Evolutionary conservation across 2,329 filamentous ascomycete genomes (phyloP), one percentile per base, ranked within the genome.

Genomic region (Colletotrichum nymphaeae): DNA sequence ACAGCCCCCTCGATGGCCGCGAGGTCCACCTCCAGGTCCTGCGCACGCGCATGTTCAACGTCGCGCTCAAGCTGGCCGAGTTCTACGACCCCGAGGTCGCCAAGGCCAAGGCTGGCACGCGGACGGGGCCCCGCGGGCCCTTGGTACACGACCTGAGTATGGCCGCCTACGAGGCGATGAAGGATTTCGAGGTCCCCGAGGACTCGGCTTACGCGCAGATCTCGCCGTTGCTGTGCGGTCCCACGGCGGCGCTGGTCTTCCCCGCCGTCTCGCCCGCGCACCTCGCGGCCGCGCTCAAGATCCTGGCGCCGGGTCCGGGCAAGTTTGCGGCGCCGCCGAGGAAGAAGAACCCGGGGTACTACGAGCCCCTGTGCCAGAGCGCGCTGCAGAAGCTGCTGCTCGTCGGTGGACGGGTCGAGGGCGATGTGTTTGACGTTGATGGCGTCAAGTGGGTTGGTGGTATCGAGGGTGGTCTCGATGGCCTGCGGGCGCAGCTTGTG

Each of bases 311-410:
- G 0, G 90, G 89, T 70, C 85, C 91, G 1, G 90, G 91, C 3
- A 86, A 89, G 6, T 98, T 97, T 81, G 93, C 95, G 0, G 91
- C 94, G 4, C 96, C 96, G 1, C 91, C 90, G 64, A 89, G 94
- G 74, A 93, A 89, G 82, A 92, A 90, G 78, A 94, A 89, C 78
- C 95, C 96, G 0, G 92, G 92, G 14, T 98, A 95, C 83, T 89
- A 97, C 81, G 96, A 98, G 69, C 88, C 91, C 0, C 83, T 88
- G 1, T 94, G 96, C 67, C 95, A 98, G 83, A 90, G 86, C 76
- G 97, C 94, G 8, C 82, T 99, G 77, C 91, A 95, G 79, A 99
- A 99, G 85, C 84, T 99, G 75, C 87, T 97, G 81, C 84, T 99
- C 42, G 85, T 99, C 16, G 97, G 95, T 66, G 95, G 95, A 16